Percentiles rank a stretch among this genome's conserved stretches.
Evolutionary conservation across 2,329 filamentous ascomycete genomes (phyloP).

Genomic region (Pseudogymnoascus destructans): DNA sequence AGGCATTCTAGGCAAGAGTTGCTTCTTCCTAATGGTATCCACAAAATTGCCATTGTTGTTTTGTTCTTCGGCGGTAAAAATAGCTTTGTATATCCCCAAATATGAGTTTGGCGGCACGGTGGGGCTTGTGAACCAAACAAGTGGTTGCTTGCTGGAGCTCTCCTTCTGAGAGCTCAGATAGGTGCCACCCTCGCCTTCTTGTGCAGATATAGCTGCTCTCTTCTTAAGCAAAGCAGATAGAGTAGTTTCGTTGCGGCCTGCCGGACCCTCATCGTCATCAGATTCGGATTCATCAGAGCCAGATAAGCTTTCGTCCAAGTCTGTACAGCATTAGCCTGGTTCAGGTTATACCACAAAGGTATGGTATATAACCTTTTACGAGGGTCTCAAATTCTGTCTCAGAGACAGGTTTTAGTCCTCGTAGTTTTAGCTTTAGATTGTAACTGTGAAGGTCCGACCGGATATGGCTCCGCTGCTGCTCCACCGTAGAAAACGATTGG

Average conservation of each 20-base stretch:
- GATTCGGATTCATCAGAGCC: conserved; percentile 63
- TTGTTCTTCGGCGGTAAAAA: conserved; percentile 63
- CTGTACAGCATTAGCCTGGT: conserved; percentile 21
- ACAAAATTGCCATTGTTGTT: conserved; percentile 48
- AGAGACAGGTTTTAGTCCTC: conserved; percentile 55
- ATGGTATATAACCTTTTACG: conserved; percentile 38
- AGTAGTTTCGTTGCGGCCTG: conserved; percentile 49
- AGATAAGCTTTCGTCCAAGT: conserved; percentile 83
- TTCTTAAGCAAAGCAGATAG: conserved; percentile 67
- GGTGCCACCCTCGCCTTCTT: conserved; percentile 36
- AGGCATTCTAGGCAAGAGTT: conserved; percentile 50
- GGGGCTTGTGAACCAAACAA: conserved; percentile 77
- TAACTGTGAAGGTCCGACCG: conserved; percentile 88
- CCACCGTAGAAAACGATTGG: conserved; percentile 55
- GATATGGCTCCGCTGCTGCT: conserved; percentile 74
- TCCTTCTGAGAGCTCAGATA: conserved; percentile 36
- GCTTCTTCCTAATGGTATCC: conserved; percentile 61
- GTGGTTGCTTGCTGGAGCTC: conserved; percentile 53
- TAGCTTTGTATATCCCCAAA: conserved; percentile 71
- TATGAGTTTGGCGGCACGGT: conserved; percentile 64
- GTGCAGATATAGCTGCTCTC: conserved; percentile 57
- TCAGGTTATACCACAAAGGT: neutral
- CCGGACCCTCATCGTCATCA: conserved; percentile 49
- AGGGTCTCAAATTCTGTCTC: conserved; percentile 81
- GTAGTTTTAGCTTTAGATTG: conserved; percentile 84